Conservation (phyloP, 2,329 filamentous ascomycete genomes). For the Colletotrichum sp. region DNA sequence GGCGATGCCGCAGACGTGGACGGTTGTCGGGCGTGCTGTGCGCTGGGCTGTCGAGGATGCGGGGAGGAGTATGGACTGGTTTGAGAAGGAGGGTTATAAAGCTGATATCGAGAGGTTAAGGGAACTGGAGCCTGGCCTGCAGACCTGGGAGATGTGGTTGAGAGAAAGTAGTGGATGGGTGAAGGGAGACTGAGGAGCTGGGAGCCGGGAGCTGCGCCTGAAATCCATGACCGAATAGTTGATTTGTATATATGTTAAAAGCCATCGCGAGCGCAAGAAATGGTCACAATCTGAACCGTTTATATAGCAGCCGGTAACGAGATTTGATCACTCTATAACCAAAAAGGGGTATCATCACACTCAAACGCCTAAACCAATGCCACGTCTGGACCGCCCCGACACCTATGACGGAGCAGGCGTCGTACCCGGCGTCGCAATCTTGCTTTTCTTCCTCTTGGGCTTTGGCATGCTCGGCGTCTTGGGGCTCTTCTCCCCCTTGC, state of each 20-base stretch:
- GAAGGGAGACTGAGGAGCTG: background rate
- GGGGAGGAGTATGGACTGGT: conserved; percentile 20
- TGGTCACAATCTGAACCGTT: background rate
- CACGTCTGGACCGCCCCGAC: background rate
- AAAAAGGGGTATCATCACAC: conserved; percentile 17
- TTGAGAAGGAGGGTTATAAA: conserved; percentile 9
- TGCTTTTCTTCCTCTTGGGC: conserved; percentile 55
- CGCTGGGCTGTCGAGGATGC: conserved; percentile 20
- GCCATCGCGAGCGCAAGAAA: background rate
- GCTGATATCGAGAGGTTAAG: conserved; percentile 8
- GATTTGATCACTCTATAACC: background rate
- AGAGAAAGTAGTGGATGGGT: conserved; percentile 25
- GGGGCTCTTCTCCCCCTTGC: conserved; percentile 49
- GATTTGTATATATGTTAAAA: background rate
- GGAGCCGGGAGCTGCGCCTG: background rate
- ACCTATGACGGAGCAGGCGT: conserved; percentile 6
- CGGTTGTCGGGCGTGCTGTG: background rate
- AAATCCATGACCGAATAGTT: background rate
- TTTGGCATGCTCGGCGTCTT: conserved; percentile 47
- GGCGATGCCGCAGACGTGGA: conserved; percentile 5
- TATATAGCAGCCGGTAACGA: background rate
- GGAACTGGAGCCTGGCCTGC: conserved; percentile 12
- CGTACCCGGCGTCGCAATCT: conserved; percentile 30
- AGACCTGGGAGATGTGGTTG: conserved; percentile 25
- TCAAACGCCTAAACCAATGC: background rate